Evolutionary conservation across 2,329 filamentous ascomycete species (phyloP), one percentile per base, ranked within the genome.

Genomic region (Colletotrichum endophyticum): DNA sequence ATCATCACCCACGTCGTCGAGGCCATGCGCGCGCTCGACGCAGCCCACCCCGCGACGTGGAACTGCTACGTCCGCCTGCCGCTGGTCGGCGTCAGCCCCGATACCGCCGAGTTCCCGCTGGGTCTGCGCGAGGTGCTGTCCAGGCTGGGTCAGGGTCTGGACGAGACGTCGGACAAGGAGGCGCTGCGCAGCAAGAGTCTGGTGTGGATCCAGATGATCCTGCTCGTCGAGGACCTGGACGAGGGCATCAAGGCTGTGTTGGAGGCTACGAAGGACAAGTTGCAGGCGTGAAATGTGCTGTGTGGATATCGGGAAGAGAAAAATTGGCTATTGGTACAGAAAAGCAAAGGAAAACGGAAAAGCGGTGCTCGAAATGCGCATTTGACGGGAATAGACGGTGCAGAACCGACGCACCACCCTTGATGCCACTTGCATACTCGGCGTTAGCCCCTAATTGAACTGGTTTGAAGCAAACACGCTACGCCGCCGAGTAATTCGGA

Each of bases 1-100:
- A 91, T 98, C 56, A 86, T 96, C 53, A 90, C 94, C 78, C 95
- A 98, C 83, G 93, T 98, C 64, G 85, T 97, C 57, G 89, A 91
- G 63, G 87, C 87, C 56, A 90, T 98, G 86, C 86, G 88, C 57
- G 85, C 91, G 78, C 84, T 88, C 39, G 92, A 91, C 78, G 91
- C 94, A 4, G 87, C 89, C 61, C 89, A 92, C 78, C 88, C 93
- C 8, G 89, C 91, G 70, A 93, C 94, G 1, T 91, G 91, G 83
- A 92, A 91, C 82, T 96, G 95, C 85, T 90, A 92, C 80, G 91
- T 96, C 79, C 92, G 91, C 80, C 90, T 94, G 80, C 92, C 95
- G 6, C 87, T 98, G 4, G 87, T 95, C 66, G 93, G 93, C 25
- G 84, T 96, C 19, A 89, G 90, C 30, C 84, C 90, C 7, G 87